These are phyloP conservation scores for Colletotrichum lupini DNA, from an alignment of 2,329 filamentous ascomycete species.

Conservation along the genomic window DNA sequence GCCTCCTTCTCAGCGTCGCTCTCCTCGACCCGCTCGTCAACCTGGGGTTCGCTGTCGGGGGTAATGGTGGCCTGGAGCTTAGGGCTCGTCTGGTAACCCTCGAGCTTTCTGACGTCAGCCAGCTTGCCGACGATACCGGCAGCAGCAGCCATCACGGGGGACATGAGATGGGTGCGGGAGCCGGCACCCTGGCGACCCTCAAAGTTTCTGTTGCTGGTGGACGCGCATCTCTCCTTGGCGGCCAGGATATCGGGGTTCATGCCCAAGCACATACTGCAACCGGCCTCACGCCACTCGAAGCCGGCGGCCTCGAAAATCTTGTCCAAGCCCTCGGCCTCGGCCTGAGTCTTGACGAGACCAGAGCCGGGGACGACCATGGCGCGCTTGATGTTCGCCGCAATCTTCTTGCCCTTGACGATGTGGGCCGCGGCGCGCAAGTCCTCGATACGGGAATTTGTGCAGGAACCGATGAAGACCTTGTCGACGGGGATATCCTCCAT, in stretches of 20 bases:
- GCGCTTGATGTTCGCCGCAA: conserved; percentile 89
- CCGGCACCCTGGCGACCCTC: conserved; percentile 94
- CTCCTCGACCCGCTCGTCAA: conserved; percentile 63
- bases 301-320: conserved; percentile 92
- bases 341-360: conserved; percentile 91
- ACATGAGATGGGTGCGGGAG: conserved; percentile 95
- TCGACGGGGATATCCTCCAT: conserved; percentile 94
- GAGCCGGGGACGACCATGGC: conserved; percentile 98
- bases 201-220: conserved; percentile 97
- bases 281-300: conserved; percentile 98
- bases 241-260: conserved; percentile 99
- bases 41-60: conserved; percentile 55
- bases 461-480: conserved; percentile 98
- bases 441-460: conserved; percentile 97
- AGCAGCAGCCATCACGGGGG: conserved; percentile 94
- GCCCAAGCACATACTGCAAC: conserved; percentile 98
- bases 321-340: conserved; percentile 91
- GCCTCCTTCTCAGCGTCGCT: conserved; percentile 64
- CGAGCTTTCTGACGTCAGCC: conserved; percentile 85
- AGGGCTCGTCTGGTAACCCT: conserved; percentile 64
- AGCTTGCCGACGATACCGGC: conserved; percentile 91
- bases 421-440: conserved; percentile 89
- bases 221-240: conserved; percentile 92
- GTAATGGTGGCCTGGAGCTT: conserved; percentile 67
- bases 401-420: conserved; percentile 87